A percentile compares a stretch with the other conserved stretches of the same genome.
These are phyloP conservation scores for Penicillium desertorum DNA, from an alignment of 495 filamentous ascomycete species.

Conservation along the genomic window DNA sequence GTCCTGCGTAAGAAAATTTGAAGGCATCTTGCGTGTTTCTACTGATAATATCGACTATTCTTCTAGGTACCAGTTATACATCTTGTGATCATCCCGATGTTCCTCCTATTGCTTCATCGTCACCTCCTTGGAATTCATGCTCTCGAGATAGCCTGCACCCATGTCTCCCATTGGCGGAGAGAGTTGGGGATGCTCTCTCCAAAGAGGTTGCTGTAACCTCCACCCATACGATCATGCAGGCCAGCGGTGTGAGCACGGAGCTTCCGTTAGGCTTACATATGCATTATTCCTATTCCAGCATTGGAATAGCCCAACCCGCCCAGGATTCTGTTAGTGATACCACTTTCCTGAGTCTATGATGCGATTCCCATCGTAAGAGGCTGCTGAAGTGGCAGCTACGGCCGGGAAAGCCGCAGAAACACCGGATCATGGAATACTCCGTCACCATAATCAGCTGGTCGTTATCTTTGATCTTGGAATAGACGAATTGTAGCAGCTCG, in stretches of 20 bases:
- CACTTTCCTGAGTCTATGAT: no score
- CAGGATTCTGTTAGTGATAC: no score
- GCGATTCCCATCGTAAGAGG: background rate
- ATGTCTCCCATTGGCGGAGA: conserved; percentile 18
- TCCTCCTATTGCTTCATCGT: background rate
- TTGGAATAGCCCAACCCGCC: no score
- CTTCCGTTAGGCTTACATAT: background rate
- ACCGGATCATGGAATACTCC: no score
- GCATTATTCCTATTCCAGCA: no score
- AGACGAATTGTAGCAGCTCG: conserved; percentile 9
- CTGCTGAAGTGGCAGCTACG: background rate
- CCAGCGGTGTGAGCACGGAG: conserved; percentile 15
- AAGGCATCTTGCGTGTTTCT: no score
- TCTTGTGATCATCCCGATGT: background rate
- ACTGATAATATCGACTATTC: no score
- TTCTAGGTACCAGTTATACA: background rate
- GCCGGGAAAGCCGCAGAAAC: background rate
- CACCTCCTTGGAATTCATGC: background rate
- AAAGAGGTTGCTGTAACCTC: conserved; percentile 18
- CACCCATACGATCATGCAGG: conserved; percentile 27
- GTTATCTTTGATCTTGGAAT: conserved; percentile 16
- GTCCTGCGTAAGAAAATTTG: no score
- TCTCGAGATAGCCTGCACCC: conserved; percentile 18
- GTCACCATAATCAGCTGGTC: background rate
- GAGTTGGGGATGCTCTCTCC: conserved; percentile 10